A percentile compares a stretch with the other conserved stretches of the same genome.
Evolutionary conservation across 169 alveolate species (phyloP).

Genomic region (Babesia caballi): DNA sequence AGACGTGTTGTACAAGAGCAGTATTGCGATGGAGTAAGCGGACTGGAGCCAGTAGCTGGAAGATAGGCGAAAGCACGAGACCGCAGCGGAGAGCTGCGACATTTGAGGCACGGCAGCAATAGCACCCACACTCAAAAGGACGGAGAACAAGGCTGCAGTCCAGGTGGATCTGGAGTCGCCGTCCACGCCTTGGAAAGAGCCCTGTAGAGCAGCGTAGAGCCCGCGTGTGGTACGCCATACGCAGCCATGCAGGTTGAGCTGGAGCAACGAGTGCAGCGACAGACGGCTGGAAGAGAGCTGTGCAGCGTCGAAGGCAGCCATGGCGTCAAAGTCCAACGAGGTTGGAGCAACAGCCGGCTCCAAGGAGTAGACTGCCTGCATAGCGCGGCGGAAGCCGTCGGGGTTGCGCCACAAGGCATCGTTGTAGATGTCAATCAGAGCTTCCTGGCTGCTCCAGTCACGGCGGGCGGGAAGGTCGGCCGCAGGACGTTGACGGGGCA

Average conservation of each 20-base stretch:
- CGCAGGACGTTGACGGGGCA: conserved; percentile 58
- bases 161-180: conserved; percentile 1
- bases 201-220: conserved; percentile 1
- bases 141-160: background rate
- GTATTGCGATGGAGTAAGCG: background rate
- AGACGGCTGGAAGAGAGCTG: background rate
- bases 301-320: background rate
- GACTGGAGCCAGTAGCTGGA: background rate
- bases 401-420: conserved; percentile 17
- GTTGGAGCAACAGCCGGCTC: background rate
- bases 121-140: background rate
- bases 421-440: conserved; percentile 22
- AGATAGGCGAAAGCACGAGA: background rate
- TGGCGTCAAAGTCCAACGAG: background rate
- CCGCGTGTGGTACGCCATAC: conserved; percentile 6
- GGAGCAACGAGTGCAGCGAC: background rate
- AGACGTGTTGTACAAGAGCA: conserved; percentile 6
- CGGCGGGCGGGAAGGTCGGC: conserved; percentile 7
- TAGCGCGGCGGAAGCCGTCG: background rate
- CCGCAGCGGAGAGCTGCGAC: background rate
- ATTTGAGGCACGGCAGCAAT: too few species aligned
- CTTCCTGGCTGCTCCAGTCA: background rate
- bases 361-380: conserved; percentile 12
- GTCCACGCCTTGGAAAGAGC: conserved; percentile 17
- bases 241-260: conserved; percentile 35